Conservation (phyloP, 2,329 filamentous ascomycete species). For the Hymenotorrendiella dingleyae region DNA sequence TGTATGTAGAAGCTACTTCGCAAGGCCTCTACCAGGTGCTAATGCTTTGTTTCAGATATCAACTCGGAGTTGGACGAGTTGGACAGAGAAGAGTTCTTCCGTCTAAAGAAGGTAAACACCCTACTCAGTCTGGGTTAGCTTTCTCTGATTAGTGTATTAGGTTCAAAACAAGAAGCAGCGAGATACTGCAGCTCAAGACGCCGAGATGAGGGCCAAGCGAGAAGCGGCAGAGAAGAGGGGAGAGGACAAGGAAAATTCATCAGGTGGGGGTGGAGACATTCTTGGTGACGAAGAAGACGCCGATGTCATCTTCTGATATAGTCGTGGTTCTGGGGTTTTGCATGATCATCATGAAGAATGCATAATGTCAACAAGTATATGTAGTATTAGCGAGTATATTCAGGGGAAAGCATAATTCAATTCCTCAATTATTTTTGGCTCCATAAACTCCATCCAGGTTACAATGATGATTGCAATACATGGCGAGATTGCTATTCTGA, state of each 20-base stretch:
- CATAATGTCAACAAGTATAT: constrained; percentile 15
- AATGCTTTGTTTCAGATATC: constrained; percentile 57
- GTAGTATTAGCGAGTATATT: constrained; percentile 26
- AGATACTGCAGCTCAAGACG: constrained; percentile 65
- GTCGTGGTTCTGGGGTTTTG: constrained; percentile 4
- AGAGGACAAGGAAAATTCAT: constrained; percentile 46
- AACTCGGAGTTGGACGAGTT: constrained; percentile 97
- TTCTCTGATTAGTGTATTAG: constrained; percentile 19
- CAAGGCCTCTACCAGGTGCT: constrained; percentile 21
- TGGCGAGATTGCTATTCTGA: too few species aligned
- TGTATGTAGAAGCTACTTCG: constrained; percentile 43
- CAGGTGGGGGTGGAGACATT: constrained; percentile 54
- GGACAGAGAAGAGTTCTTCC: constrained; percentile 96
- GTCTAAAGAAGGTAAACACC: constrained; percentile 70
- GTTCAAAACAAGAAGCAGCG: constrained; percentile 79
- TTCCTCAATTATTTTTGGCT: constrained; percentile 8
- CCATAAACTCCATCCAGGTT: not conserved
- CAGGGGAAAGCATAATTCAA: constrained; percentile 6
- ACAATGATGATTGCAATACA: too few species aligned
- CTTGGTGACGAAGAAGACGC: constrained; percentile 72
- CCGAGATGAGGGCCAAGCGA: constrained; percentile 69
- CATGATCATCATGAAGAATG: constrained; percentile 7
- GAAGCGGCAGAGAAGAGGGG: constrained; percentile 40
- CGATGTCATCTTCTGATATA: constrained; percentile 72
- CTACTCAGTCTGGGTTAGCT: not conserved